Evolutionary conservation across 2,329 filamentous ascomycete genomes (phyloP).

Genomic region (Fusarium brevicatenulatum): DNA sequence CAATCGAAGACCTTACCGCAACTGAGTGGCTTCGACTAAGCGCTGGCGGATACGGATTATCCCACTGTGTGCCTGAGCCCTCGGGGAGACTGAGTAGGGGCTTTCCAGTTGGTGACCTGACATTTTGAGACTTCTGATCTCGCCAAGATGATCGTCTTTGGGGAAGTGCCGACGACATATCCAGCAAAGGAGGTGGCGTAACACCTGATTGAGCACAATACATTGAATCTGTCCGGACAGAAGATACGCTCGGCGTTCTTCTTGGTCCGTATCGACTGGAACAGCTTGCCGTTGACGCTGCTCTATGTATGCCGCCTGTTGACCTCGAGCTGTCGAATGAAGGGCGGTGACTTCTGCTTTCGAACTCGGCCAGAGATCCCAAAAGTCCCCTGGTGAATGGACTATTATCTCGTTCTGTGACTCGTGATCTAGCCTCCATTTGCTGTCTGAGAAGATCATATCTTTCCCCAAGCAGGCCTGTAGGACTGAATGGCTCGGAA

Average conservation of each 20-base stretch:
- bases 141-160: not conserved
- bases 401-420: accelerated
- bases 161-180: not conserved
- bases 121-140: accelerated
- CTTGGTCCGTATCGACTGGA: not conserved
- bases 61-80: not conserved
- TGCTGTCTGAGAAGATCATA: not conserved
- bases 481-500: not conserved
- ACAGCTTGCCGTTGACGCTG: not conserved
- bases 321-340: accelerated
- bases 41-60: accelerated
- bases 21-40: not conserved
- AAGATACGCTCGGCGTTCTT: not conserved
- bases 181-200: not conserved
- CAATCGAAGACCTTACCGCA: not conserved
- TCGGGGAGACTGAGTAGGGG: accelerated
- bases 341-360: not conserved
- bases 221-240: not conserved
- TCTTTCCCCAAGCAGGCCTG: not conserved
- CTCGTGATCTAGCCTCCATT: not conserved
- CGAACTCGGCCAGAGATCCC: not conserved
- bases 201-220: not conserved
- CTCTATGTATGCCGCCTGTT: not conserved
- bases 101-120: not conserved
- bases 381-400: not conserved